Evolutionary conservation across 371 early-diverging fungal species (phyloP).

Genomic region (Dinochytrium kinnereticum): DNA sequence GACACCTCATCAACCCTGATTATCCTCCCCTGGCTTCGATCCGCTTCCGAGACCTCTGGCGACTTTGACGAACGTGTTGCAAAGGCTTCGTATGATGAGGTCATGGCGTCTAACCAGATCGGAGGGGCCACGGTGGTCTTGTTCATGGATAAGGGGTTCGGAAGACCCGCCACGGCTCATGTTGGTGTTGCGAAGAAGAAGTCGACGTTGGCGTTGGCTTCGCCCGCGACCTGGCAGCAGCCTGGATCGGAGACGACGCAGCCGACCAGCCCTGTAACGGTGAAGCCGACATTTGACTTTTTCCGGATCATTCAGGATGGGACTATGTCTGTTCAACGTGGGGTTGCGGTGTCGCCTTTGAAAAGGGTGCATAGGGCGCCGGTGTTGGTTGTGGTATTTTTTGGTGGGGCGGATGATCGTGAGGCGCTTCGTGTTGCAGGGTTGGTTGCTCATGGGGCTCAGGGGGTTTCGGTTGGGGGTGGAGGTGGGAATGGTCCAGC

Average conservation of each 20-base stretch:
- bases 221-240: background rate
- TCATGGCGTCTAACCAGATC: background rate
- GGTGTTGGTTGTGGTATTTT: background rate
- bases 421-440: background rate
- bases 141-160: constrained; percentile 11
- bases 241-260: background rate
- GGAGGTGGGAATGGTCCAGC: too few species aligned
- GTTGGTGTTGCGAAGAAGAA: background rate
- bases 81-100: background rate
- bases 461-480: too few species aligned
- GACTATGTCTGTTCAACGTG: background rate
- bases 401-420: constrained; percentile 13
- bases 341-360: background rate
- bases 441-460: background rate
- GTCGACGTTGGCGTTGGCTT: background rate
- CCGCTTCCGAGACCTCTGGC: background rate
- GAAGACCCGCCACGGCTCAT: background rate
- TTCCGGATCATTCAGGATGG: background rate
- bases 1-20: constrained; percentile 15
- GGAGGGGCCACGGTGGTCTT: background rate
- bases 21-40: constrained; percentile 19
- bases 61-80: background rate
- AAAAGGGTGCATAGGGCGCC: background rate
- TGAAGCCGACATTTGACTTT: background rate
- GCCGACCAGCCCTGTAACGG: background rate